phyloP scores from a whole-genome alignment of 192 early-diverging fungal species.

The Geranomyces michiganensis region DNA sequence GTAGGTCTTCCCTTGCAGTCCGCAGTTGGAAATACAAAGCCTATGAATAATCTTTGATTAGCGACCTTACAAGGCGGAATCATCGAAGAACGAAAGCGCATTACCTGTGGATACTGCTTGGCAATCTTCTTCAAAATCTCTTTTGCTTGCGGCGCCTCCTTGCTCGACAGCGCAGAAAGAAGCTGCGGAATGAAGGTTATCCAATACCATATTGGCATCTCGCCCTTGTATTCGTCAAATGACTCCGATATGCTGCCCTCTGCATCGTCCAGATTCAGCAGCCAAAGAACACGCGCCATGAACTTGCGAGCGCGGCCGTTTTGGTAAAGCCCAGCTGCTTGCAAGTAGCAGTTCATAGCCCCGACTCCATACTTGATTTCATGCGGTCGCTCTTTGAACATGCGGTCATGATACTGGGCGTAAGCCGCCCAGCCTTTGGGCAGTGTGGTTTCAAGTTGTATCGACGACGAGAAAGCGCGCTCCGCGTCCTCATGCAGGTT shows the following conservation, averaged over 20 bases:
- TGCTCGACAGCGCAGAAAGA: slow-evolving; percentile 73
- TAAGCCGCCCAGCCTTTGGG: slow-evolving; percentile 96
- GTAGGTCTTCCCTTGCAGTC: slow-evolving; percentile 87
- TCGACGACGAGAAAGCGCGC: slow-evolving; percentile 85
- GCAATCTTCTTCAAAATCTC: slow-evolving; percentile 91
- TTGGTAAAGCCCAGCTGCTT: slow-evolving; percentile 89
- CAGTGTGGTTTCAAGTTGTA: slow-evolving; percentile 85
- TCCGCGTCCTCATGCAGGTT: slow-evolving; percentile 84
- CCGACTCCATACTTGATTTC: slow-evolving; percentile 83
- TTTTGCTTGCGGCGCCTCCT: slow-evolving; percentile 75
- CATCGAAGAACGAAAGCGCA: slow-evolving; percentile 12
- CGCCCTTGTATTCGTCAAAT: slow-evolving; percentile 88
- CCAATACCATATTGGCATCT: slow-evolving; percentile 96
- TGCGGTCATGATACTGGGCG: slow-evolving; percentile 92
- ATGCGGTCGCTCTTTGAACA: slow-evolving; percentile 81
- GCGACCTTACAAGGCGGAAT: slow-evolving; percentile 28
- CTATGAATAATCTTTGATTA: slow-evolving; percentile 38
- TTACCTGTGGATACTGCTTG: slow-evolving; percentile 87
- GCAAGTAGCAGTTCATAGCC: slow-evolving; percentile 95
- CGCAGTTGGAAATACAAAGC: slow-evolving; percentile 94
- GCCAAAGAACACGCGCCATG: slow-evolving; percentile 90
- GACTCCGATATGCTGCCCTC: slow-evolving; percentile 73
- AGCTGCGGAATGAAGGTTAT: slow-evolving; percentile 98
- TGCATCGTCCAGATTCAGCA: slow-evolving; percentile 80
- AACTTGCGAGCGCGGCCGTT: slow-evolving; percentile 86